Evolutionary conservation across 2,329 filamentous ascomycete genomes (phyloP).

Genomic region (Aspergillus fructus): DNA sequence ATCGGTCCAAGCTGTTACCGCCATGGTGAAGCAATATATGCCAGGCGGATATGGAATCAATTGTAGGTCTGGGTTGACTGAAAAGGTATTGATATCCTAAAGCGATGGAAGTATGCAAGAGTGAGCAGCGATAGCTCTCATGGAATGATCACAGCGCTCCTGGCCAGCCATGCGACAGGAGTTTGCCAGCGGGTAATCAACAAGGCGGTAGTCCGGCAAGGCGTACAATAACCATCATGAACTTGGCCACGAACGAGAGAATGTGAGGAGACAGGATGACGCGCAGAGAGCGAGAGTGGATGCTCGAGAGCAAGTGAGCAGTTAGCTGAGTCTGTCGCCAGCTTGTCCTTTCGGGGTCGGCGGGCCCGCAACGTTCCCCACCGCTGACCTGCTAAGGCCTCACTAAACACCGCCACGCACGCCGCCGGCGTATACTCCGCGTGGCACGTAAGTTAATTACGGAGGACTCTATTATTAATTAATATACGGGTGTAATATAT

Average conservation of each 20-base stretch:
- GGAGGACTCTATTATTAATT: not conserved
- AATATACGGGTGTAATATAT: not conserved
- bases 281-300: not conserved
- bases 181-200: slow-evolving; percentile 12
- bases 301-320: not conserved
- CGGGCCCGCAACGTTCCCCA: slow-evolving; percentile 3
- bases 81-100: not conserved
- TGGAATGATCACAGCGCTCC: slow-evolving; percentile 17
- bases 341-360: slow-evolving; percentile 21
- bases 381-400: not conserved
- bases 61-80: not conserved
- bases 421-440: not conserved
- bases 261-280: not conserved
- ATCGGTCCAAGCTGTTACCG: slow-evolving; percentile 25
- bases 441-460: not conserved
- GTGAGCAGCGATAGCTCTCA: slow-evolving; percentile 20
- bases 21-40: slow-evolving; percentile 22
- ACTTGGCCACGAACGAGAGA: not conserved
- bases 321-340: slow-evolving; percentile 17
- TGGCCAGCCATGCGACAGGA: slow-evolving; percentile 27
- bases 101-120: not conserved
- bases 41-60: not conserved
- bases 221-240: slow-evolving; percentile 14
- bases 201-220: slow-evolving; percentile 5
- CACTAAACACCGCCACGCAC: slow-evolving; percentile 9